Conservation (phyloP, 768 basidiomycete genomes). For the Udeniomyces megalosporus region DNA sequence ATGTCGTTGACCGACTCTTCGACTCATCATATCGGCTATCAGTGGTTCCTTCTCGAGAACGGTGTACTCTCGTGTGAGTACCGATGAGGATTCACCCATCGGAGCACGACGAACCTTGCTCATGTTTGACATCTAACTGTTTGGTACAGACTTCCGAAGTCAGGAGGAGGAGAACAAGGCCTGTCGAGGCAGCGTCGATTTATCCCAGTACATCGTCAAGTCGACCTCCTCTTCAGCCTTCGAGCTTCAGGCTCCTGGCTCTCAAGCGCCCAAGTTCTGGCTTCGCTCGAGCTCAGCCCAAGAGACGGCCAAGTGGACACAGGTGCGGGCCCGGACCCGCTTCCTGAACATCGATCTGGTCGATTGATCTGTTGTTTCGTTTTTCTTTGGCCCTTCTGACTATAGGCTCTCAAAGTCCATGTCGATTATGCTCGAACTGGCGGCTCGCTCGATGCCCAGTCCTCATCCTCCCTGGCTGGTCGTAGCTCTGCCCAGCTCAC, state of each 20-base stretch:
- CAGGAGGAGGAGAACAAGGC: slow-evolving; percentile 79
- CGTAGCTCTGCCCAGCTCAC: neutral
- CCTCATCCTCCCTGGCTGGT: neutral
- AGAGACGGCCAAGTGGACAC: slow-evolving; percentile 14
- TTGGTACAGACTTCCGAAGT: slow-evolving; percentile 52
- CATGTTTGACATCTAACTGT: neutral
- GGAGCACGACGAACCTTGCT: neutral
- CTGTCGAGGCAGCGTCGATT: slow-evolving; percentile 70
- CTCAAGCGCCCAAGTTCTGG: slow-evolving; percentile 5
- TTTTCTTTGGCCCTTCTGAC: too few species aligned
- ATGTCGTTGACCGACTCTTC: too few species aligned
- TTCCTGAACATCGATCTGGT: too few species aligned
- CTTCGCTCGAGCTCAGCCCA: slow-evolving; percentile 10
- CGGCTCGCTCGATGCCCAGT: neutral
- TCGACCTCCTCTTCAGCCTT: slow-evolving; percentile 39
- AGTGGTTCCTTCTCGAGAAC: slow-evolving; percentile 82
- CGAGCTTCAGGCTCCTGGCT: slow-evolving; percentile 44
- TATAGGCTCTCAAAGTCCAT: slow-evolving; percentile 3
- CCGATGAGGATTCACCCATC: neutral
- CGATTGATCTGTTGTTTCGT: too few species aligned
- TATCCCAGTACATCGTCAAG: slow-evolving; percentile 59
- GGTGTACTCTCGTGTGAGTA: slow-evolving; percentile 68
- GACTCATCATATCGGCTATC: too few species aligned
- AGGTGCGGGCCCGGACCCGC: neutral
- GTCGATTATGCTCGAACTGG: slow-evolving; percentile 2